A percentile compares a stretch with the other conserved stretches of the same genome.
Evolutionary conservation across 176 grass and related monocot species (phyloP).

Genomic region (Carex myosuroides): DNA sequence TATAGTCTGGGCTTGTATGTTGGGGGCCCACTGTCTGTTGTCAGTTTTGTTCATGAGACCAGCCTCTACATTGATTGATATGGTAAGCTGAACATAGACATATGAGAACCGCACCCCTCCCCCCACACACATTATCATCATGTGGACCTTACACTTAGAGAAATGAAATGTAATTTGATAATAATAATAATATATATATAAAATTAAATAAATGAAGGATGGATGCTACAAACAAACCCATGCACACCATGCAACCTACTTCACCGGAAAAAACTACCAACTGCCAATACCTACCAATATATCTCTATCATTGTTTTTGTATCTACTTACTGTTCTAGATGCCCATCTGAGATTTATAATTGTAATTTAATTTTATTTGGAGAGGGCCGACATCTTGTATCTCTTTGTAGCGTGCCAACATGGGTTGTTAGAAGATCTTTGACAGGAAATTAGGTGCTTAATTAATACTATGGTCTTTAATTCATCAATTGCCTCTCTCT

Average conservation of each 20-base stretch:
- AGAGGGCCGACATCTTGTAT: slow-evolving; percentile 1
- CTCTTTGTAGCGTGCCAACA: slow-evolving; percentile 23
- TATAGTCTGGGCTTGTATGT: background rate
- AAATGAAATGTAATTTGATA: too few species aligned
- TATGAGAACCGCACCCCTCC: background rate
- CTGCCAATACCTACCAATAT: slow-evolving; percentile 17
- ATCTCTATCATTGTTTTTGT: background rate
- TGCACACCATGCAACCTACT: background rate
- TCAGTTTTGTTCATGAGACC: background rate
- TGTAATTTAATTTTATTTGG: background rate
- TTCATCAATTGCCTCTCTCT: too few species aligned
- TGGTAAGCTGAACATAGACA: background rate
- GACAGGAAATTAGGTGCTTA: slow-evolving; percentile 21
- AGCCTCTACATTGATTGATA: background rate
- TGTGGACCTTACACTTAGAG: slow-evolving; percentile 4
- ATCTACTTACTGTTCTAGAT: background rate
- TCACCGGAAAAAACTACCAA: slow-evolving; percentile 27
- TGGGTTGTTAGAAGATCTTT: slow-evolving; percentile 25
- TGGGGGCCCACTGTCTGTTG: background rate
- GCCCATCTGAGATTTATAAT: slow-evolving; percentile 16
- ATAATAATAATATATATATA: too few species aligned
- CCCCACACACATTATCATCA: slow-evolving; percentile 2
- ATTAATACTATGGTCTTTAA: slow-evolving; percentile 1
- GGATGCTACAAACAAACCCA: background rate
- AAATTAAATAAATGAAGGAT: slow-evolving; percentile 1